Evolutionary conservation across 208 protist species (phyloP), one percentile per base, ranked within the genome.

Genomic region (Crithidia expoeki): DNA sequence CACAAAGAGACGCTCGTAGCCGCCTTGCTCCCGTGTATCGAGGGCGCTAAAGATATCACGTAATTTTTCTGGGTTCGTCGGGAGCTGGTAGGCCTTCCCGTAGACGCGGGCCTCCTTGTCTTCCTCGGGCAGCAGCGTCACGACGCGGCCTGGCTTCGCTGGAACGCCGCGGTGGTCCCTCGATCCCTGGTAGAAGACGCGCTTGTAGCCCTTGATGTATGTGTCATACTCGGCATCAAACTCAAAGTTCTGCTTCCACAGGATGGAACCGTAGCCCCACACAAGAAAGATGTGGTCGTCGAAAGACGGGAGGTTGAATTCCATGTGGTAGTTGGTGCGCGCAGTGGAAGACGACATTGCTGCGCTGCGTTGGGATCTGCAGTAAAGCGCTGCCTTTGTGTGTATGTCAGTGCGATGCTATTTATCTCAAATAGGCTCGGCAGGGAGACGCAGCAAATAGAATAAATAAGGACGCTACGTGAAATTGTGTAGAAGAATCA

Each of bases 221-320:
- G 74, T 64, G 23, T 87, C 79, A 72, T 92, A 89, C 57, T 68
- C 65, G 44, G 66, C 72, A 6, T 74, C 79, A 70, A 83, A 94
- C 27, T 88, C 83, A 64, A 96, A 96, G 69, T 90, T 83, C 66
- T 93, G 84, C 74, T 96, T 96, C 87, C 88, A 96, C 55, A 94
- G 30, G 58, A 96, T 88, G 50, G 84, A 92, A 49, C 91, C 91
- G 51, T 96, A 96, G 11, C 91, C 91, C 52, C 93, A 96, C 62
- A 96, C 58, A 38, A 95, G 69, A 61, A 92, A 83, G 56, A 75
- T 69, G 47, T 70, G 51, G 28, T 88, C 63, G 32, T 86, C 85
- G 50, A 81, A 79, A 32, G 84, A 68, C 4, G 81, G 77, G 40
- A 89, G 79, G 17, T 65, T 76, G 25, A 81, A 79, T 36, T 67